These are phyloP conservation scores for Monosporascus sp. DNA, from an alignment of 2,329 filamentous ascomycete species.

Conservation along the genomic window DNA sequence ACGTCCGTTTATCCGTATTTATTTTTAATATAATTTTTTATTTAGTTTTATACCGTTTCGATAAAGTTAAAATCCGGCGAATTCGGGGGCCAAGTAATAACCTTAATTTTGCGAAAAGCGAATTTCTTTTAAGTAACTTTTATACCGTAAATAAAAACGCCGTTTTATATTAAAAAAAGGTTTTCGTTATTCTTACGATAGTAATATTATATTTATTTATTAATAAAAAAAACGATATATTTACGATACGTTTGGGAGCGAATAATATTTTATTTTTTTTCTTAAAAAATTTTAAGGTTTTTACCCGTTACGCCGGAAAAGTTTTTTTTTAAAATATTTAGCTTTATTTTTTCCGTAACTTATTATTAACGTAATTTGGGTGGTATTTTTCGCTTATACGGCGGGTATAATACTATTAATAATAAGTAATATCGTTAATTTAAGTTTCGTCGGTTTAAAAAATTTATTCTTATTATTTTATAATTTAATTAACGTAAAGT, in stretches of 20 bases:
- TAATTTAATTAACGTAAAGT: neutral
- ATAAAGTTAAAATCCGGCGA: no score
- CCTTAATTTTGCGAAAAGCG: no score
- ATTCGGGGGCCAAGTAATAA: no score
- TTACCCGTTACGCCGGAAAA: no score
- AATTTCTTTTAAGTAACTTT: no score
- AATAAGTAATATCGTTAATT: neutral
- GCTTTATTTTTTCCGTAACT: neutral
- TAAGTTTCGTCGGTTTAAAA: neutral
- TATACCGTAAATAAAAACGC: no score
- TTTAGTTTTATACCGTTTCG: no score
- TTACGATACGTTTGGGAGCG: neutral
- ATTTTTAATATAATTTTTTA: no score
- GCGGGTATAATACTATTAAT: neutral
- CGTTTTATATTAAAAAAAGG: no score
- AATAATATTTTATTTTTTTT: neutral
- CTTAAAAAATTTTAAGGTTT: neutral
- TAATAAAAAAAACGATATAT: neutral
- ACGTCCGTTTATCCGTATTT: no score
- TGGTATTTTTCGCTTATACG: neutral
- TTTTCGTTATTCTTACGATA: no score
- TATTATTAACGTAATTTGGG: neutral
- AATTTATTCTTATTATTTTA: slow-evolving; percentile 1
- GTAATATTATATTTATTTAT: neutral
- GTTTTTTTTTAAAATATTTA: neutral